Evolutionary conservation across 2,329 filamentous ascomycete genomes (phyloP).

Genomic region (Zarea fungicola): DNA sequence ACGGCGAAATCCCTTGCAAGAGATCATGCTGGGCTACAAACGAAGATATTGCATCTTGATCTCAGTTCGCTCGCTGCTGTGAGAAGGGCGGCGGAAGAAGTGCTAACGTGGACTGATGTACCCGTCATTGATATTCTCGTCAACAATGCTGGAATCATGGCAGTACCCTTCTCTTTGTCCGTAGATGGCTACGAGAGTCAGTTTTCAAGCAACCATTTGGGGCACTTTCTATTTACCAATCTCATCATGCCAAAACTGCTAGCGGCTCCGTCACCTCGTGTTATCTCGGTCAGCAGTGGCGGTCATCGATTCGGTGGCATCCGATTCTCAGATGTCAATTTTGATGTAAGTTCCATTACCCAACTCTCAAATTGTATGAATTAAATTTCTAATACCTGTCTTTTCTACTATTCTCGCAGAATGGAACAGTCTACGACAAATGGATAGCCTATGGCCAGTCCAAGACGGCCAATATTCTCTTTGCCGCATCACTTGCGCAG

Average conservation of each 20-base stretch:
- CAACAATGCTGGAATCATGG: slow-evolving; percentile 42
- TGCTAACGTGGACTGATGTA: slow-evolving; percentile 29
- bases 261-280: slow-evolving; percentile 21
- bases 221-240: slow-evolving; percentile 36
- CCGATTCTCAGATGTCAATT: slow-evolving; percentile 40
- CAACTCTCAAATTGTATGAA: too few relatives aligned
- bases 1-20: slow-evolving; percentile 28
- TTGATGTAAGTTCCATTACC: too few relatives aligned
- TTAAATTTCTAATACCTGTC: too few relatives aligned
- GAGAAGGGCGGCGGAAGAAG: slow-evolving; percentile 31
- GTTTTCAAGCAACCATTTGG: slow-evolving; percentile 33
- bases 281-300: slow-evolving; percentile 41
- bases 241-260: slow-evolving; percentile 28
- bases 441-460: slow-evolving; percentile 24
- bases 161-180: slow-evolving; percentile 22
- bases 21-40: slow-evolving; percentile 25
- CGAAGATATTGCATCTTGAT: slow-evolving; percentile 32
- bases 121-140: slow-evolving; percentile 35
- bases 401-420: background rate
- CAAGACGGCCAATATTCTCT: slow-evolving; percentile 25
- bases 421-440: slow-evolving; percentile 8
- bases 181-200: slow-evolving; percentile 35
- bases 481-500: slow-evolving; percentile 16
- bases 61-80: slow-evolving; percentile 36
- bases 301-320: slow-evolving; percentile 37